phyloP scores from a whole-genome alignment of 129 eudicot genomes.

The Tagetes erecta region DNA sequence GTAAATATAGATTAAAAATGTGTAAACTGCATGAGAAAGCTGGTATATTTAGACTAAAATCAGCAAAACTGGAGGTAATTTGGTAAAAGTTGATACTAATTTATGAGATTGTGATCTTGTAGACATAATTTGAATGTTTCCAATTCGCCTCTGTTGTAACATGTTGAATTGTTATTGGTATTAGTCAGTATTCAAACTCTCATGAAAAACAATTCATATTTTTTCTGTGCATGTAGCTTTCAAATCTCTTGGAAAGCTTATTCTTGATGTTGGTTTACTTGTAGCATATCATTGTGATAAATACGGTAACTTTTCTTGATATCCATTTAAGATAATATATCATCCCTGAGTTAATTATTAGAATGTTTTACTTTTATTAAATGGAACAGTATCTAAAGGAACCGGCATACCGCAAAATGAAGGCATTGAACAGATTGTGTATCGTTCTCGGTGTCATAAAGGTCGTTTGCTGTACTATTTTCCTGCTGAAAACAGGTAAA shows the following conservation, averaged over 20 bases:
- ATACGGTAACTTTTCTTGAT: constrained; percentile 49
- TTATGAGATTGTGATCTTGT: background rate
- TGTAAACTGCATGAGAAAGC: background rate
- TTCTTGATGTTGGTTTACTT: constrained; percentile 78
- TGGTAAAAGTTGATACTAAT: background rate
- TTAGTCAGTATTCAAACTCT: background rate
- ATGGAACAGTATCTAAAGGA: constrained; percentile 53
- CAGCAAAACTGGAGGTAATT: background rate
- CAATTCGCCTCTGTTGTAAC: background rate
- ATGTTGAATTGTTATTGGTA: background rate
- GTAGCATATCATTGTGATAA: constrained; percentile 87
- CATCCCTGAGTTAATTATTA: background rate
- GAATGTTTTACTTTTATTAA: constrained; percentile 10
- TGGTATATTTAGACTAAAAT: background rate
- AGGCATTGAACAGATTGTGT: constrained; percentile 71
- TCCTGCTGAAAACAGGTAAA: constrained; percentile 64
- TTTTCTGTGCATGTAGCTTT: constrained; percentile 51
- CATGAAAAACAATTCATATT: constrained; percentile 1
- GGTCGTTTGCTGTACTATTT: constrained; percentile 94
- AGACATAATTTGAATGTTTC: background rate
- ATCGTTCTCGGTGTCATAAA: constrained; percentile 90
- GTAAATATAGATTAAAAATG: background rate
- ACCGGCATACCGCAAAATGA: constrained; percentile 38
- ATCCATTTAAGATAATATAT: background rate
- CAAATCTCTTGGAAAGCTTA: constrained; percentile 84